Conservation (phyloP, 2,329 filamentous ascomycete species). For the Nemania sp. region DNA sequence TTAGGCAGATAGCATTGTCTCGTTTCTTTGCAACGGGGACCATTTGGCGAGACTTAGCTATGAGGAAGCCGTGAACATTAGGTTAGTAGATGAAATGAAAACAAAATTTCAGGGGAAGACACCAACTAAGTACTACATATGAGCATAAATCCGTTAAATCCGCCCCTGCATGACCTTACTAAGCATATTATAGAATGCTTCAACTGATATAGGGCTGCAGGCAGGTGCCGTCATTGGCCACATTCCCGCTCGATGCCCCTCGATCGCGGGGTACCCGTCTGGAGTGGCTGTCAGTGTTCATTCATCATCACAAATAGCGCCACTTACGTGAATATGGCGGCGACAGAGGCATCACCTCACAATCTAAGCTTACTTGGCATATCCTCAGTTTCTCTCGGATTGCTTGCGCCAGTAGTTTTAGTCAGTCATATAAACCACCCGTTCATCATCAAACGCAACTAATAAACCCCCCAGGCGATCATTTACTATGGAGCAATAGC, state of each 20-base stretch:
- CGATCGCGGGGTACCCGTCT: neutral
- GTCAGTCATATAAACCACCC: neutral
- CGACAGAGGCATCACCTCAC: neutral
- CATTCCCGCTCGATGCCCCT: neutral
- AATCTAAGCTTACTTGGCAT: neutral
- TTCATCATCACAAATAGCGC: neutral
- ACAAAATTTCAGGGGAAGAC: too few species aligned
- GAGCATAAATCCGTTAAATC: neutral
- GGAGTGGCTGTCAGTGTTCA: neutral
- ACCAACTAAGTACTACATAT: neutral
- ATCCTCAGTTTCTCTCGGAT: neutral
- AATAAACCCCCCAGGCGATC: neutral
- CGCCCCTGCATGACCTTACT: neutral
- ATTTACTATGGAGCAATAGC: conserved; percentile 11
- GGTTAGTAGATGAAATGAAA: too few species aligned
- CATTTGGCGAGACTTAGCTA: too few species aligned
- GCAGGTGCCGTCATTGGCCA: neutral
- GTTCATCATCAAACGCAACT: neutral
- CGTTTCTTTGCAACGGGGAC: too few species aligned
- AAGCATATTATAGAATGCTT: neutral
- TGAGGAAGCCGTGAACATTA: too few species aligned
- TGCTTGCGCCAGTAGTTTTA: neutral
- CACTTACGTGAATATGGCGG: neutral
- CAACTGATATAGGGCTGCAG: neutral
- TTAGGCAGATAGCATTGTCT: too few species aligned